Conservation (phyloP, 2,329 filamentous ascomycete species). For the Xylaria sp. region DNA sequence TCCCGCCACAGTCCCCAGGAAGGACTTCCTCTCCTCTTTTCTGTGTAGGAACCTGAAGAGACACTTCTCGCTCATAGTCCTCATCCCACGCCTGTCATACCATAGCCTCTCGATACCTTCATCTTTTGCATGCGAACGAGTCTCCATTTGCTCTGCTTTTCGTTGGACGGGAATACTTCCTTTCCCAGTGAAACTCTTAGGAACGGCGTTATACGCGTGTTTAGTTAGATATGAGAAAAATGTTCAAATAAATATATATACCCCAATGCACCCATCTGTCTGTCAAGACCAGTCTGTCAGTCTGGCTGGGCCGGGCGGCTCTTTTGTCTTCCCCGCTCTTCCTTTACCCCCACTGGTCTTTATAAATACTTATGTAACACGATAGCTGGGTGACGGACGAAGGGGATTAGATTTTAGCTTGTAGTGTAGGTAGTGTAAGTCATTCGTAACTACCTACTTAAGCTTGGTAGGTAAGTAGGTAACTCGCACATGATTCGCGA, state of each 20-base stretch:
- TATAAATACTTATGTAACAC: too few relatives aligned
- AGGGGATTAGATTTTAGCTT: too few relatives aligned
- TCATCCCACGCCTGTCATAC: constrained; percentile 3
- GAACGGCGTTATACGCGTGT: constrained; percentile 6
- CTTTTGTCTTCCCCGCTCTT: too few relatives aligned
- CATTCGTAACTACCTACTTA: too few relatives aligned
- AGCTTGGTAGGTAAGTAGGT: not conserved
- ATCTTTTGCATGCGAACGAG: constrained; percentile 7
- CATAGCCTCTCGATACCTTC: not conserved
- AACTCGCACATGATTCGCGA: not conserved
- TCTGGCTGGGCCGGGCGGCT: too few relatives aligned
- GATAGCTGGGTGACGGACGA: too few relatives aligned
- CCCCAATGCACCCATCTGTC: too few relatives aligned
- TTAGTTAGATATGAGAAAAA: not conserved
- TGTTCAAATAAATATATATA: constrained; percentile 1
- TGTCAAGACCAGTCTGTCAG: too few relatives aligned
- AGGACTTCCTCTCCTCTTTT: not conserved
- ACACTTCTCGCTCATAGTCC: constrained; percentile 27
- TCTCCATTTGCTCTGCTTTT: constrained; percentile 2
- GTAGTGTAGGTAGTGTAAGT: too few relatives aligned
- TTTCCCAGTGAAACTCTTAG: not conserved
- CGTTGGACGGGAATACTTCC: not conserved
- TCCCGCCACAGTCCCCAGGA: not conserved
- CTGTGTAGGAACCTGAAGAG: constrained; percentile 9
- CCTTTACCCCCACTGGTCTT: too few relatives aligned